phyloP scores from a whole-genome alignment of 345 rosid genomes.

The Psidium guajava region DNA sequence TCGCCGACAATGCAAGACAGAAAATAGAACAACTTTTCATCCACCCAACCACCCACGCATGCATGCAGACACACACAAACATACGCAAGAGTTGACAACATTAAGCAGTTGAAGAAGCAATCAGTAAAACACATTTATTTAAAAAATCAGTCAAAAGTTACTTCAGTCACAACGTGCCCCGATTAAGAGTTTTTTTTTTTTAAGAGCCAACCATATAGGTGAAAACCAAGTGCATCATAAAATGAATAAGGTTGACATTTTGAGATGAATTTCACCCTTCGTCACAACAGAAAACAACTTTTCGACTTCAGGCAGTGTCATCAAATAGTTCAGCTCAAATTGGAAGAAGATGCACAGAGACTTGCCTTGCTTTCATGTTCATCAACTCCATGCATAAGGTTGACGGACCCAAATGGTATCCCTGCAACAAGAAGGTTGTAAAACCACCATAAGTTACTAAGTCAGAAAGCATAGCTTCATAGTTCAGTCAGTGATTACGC shows the following conservation, averaged over 20 bases:
- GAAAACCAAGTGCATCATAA: not conserved
- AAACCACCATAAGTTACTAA: not conserved
- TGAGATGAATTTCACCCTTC: not conserved
- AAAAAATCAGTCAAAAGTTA: not conserved
- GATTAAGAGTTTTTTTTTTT: not conserved
- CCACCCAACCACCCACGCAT: not conserved
- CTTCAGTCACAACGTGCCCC: not conserved
- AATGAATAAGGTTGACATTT: not conserved
- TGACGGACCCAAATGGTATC: conserved; percentile 95
- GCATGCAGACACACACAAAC: not conserved
- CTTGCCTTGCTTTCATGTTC: conserved; percentile 95
- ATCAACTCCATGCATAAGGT: conserved; percentile 86
- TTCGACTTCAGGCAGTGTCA: not conserved
- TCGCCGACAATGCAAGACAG: not conserved
- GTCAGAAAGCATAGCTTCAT: not conserved
- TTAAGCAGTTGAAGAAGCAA: not conserved
- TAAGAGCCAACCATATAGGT: not conserved
- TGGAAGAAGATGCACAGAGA: not conserved
- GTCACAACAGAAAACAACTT: not conserved
- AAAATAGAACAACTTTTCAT: not conserved
- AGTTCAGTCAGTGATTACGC: not conserved
- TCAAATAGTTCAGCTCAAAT: not conserved
- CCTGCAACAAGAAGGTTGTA: conserved; percentile 32
- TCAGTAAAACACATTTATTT: not conserved
- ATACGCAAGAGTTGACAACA: not conserved